These are phyloP conservation scores for Mycena belliarum DNA, from an alignment of 768 basidiomycete species.

Conservation along the genomic window DNA sequence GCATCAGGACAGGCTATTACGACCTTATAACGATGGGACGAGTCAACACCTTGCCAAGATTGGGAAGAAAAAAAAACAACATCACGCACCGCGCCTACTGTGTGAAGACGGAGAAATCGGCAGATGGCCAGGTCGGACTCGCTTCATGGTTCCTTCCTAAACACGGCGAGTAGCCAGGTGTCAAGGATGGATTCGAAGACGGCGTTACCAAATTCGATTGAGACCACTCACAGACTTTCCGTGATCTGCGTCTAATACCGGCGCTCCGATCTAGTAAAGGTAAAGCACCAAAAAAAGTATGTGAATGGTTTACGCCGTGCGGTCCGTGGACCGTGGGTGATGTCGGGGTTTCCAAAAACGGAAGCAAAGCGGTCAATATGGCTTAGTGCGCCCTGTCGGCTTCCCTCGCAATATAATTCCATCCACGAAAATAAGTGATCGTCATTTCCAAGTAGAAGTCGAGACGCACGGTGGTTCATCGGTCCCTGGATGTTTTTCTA, in stretches of 20 bases:
- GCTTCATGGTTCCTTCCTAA: constrained; percentile 2
- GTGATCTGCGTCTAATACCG: background rate
- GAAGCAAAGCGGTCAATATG: too few relatives aligned
- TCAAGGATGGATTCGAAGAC: background rate
- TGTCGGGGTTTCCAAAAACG: background rate
- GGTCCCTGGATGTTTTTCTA: too few relatives aligned
- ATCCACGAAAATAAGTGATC: too few relatives aligned
- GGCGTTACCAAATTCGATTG: background rate
- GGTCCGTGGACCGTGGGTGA: background rate
- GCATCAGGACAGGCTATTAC: background rate
- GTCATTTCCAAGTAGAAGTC: too few relatives aligned
- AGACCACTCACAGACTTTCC: background rate
- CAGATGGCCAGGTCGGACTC: too few relatives aligned
- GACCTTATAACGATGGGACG: background rate
- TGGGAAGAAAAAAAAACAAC: background rate
- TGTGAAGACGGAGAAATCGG: constrained; percentile 6
- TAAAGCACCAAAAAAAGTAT: background rate
- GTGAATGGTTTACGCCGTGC: too few relatives aligned
- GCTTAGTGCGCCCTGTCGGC: background rate
- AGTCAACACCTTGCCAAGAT: background rate
- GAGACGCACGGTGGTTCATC: too few relatives aligned
- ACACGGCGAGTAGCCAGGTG: background rate
- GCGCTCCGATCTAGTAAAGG: background rate
- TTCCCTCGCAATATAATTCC: background rate
- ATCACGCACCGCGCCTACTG: background rate